Evolutionary conservation across 345 rosid species (phyloP), one percentile per base, ranked within the genome.

Genomic region (Excoecaria cochinchinensis): DNA sequence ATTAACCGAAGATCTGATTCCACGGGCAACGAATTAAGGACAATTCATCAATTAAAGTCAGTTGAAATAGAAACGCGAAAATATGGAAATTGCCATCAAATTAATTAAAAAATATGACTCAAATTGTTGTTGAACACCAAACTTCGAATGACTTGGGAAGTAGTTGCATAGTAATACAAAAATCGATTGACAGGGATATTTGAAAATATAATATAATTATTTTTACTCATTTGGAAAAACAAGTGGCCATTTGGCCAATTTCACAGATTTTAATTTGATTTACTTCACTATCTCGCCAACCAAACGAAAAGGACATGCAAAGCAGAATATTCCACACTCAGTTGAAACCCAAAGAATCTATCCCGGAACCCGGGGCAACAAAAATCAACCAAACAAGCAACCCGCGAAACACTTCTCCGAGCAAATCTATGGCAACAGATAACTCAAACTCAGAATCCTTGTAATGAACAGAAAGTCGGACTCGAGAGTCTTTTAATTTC

Each of bases 281-380:
- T 42, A 48, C 31, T 44, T 59, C 75, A 58, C 46, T 61, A 5
- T 72, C 68, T 58, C 12, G 25, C 12, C 51, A 38, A 24, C 61
- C 9, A 53, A 74, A 40, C 40, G 70, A 74, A 74, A 74, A 65
- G 40, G 77, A 74, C 70, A 38, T 63, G 21, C 31, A 64, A 64
- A 63, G 36, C 47, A 74, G 71, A 64, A 74, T 74, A 64, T 74
- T 40, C 77, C 21, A 24, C 11, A 4, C 39, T 22, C 63, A 24
- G 31, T 8, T 4, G 58, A 51, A 25, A 1, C 8, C 21, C 63
- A 63, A 74, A 15, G 67, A 61, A 59, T 44, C 75, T 3, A 58
- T 6, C 22, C 21, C 14, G 57, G 62, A 14, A 7, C 38, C 0
- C 19, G n/a, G 42, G 62, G 48, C 12, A 7, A 21, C 1, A 73